phyloP scores from a whole-genome alignment of 768 basidiomycete species.

The Roridomyces roridus region DNA sequence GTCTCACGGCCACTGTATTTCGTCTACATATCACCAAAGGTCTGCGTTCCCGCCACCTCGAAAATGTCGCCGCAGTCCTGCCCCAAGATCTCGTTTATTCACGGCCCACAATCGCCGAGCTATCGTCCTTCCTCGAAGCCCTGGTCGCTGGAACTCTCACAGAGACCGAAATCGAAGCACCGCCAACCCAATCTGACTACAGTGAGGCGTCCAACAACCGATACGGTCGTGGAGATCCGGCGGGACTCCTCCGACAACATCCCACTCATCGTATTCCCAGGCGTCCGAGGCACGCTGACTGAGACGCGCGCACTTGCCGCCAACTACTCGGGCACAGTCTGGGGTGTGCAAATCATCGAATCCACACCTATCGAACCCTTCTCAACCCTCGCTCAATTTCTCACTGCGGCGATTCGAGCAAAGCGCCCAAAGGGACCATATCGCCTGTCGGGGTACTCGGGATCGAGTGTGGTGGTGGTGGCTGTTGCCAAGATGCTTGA shows the following conservation, averaged over 20 bases:
- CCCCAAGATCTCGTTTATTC: constrained; percentile 9
- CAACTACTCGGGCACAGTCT: background rate
- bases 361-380: background rate
- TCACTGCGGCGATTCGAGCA: background rate
- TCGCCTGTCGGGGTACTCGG: background rate
- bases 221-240: constrained; percentile 1
- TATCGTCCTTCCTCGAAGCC: constrained; percentile 9
- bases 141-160: background rate
- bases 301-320: background rate
- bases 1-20: constrained; percentile 36
- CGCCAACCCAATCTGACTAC: background rate
- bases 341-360: constrained; percentile 1
- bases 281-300: background rate
- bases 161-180: background rate
- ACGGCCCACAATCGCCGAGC: background rate
- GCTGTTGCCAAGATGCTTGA: constrained; percentile 2
- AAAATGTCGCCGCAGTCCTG: background rate
- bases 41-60: background rate
- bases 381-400: background rate
- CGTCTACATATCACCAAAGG: constrained; percentile 14
- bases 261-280: constrained; percentile 7
- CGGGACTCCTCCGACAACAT: background rate
- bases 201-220: background rate
- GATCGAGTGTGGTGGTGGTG: background rate
- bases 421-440: constrained; percentile 4